Evolutionary conservation across 73 alveolate genomes (phyloP), one percentile per base, ranked within the genome.

Genomic region (Paramecium tetraurelia): DNA sequence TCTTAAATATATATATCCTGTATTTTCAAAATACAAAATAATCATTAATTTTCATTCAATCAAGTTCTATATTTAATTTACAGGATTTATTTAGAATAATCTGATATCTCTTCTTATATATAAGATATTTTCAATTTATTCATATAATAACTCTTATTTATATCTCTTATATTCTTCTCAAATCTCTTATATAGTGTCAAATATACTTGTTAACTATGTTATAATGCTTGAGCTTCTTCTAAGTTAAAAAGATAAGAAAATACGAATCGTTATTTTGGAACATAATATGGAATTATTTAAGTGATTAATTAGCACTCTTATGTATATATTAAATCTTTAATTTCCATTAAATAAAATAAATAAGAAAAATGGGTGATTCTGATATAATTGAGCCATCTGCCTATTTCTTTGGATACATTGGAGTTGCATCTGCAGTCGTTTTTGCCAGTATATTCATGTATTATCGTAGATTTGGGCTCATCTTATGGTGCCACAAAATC

Each of bases 401-500:
- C 48, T 80, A 31, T 58, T 96, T 96, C 96, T 96, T 96, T 89
- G 98, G 97, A 29, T 93, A 92, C 92, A 83, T 95, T 85, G 99
- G 99, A 36, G 98, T 96, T 5, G 98, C 98, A 58, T 63, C 92
- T 29, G 97, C 99, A n/a, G 89, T 96, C 58, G 95, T 94, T 44
- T 92, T 96, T 83, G 98, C 99, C 22, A 96, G 98, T 95, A 95
- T 22, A 80, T 29, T 24, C 16, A 40, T 71, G 27, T 29, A 22
- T 18, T 40, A 70, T 58, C 0, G 24, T 46, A 96, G 98, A 96
- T 92, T 92, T 96, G 85, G 99, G 99, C 59, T 98, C 99, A 11
- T 96, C 99, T 35, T 97, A 96, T 96, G 98, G 98, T 33, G 95
- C 99, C 35, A 99, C 99, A 80, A 98, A 98, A 97, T 92, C 98